Base-by-base conservation (phyloP, 139 green algal species). In the Tetraselmis striata region DNA sequence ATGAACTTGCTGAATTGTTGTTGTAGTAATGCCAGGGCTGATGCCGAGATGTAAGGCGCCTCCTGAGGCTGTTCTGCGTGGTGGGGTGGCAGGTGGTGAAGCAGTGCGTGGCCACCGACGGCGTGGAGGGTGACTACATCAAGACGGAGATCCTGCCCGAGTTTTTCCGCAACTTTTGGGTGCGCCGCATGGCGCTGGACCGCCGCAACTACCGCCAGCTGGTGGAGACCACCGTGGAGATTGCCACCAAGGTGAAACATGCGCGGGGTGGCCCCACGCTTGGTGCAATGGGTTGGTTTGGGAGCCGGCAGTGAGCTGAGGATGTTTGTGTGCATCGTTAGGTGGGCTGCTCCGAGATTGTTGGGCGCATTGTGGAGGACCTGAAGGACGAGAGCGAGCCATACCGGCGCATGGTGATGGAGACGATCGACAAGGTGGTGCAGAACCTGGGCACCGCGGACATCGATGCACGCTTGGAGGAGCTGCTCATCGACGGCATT, bases 331-430 rank as follows among this genome's bases (percentile, higher is more conserved):
- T n/a, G n/a, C n/a, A n/a, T n/a, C n/a, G n/a, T n/a, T n/a, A 95
- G 89, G 90, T 92, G 27, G 96, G 96, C 5, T 94, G 90, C 79
- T 84, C 85, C 23, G 94, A 98, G 82, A 96, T 99, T 28, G 90
- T 98, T 80, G 89, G 84, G 23, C 93, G 94, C n/a, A 86, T 99
- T 5, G 97, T 98, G 82, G 95, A 99, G 87, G 96, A 98, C 90
- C 83, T 99, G 23, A 99, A 99, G 91, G 97, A 99, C 81, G 97
- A 99, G 93, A 93, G 80, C 75, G 97, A 99, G 91, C 96, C 95
- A 2, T 99, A 98, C 91, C 88, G 96, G 1, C 90, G 92, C 79
- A 98, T 98, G 96, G 96, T 98, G 74, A 97, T 98, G 93, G 96
- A 99, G 87, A 97, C 95, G 22, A 94, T 98, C 79, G 95, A 98